These are phyloP conservation scores for Cucurbita argyrosperma DNA, from an alignment of 306 rosid genomes.

Conservation along the genomic window DNA sequence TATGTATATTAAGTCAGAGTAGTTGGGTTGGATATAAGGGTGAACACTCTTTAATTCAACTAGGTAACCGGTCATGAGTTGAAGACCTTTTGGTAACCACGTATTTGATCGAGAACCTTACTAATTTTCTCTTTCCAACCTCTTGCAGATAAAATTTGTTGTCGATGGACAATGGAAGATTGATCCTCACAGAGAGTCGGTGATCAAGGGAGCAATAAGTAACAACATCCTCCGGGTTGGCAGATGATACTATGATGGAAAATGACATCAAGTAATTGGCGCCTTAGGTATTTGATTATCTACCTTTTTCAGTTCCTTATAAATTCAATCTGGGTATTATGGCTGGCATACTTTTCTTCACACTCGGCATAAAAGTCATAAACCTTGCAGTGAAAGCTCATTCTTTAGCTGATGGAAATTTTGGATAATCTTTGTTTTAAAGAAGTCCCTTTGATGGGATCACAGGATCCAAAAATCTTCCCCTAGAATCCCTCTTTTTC, in stretches of 20 bases:
- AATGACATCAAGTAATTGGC: neutral
- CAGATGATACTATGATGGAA: conserved; percentile 10
- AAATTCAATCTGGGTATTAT: neutral
- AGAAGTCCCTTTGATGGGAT: neutral
- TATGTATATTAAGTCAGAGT: neutral
- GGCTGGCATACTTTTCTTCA: neutral
- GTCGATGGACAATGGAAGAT: conserved; percentile 76
- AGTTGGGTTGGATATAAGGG: neutral
- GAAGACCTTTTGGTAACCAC: neutral
- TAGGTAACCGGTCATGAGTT: neutral
- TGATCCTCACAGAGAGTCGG: conserved; percentile 60
- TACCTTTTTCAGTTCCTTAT: conserved; percentile 3
- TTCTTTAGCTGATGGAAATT: neutral
- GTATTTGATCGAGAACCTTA: neutral
- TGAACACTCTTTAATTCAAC: neutral
- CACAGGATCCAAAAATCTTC: neutral
- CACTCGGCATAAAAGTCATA: neutral
- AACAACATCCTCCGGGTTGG: conserved; percentile 77
- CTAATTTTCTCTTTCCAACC: neutral
- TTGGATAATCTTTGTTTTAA: neutral
- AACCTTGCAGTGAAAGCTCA: neutral
- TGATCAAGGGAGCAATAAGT: conserved; percentile 40
- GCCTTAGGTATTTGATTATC: neutral
- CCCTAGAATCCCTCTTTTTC: neutral
- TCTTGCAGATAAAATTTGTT: conserved; percentile 69